Base-by-base conservation (phyloP, 192 early-diverging fungal genomes). In the Rhizophagus clarus region DNA sequence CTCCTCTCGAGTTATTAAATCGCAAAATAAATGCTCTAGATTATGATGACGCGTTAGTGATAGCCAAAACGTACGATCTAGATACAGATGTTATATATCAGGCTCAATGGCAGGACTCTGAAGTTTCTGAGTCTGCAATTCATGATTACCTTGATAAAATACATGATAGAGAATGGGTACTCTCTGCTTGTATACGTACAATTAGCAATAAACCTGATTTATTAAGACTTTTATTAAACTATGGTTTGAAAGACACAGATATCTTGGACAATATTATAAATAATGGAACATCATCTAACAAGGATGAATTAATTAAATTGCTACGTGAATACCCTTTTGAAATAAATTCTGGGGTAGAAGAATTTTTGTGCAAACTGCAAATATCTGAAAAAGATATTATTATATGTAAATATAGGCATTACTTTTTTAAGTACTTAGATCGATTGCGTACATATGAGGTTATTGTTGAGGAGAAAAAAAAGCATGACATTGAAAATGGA, bases 41-140 rank as follows among this genome's bases (percentile, higher is more conserved):
- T 40, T 91, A 89, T 77, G 82, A 84, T 45, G 85, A 83, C 1
- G 92, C 93, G 12, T 81, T 89, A n/a, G 79, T 85, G 4, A 79
- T 93, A 31, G 92, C 91, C 8, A 71, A 80, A 3, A 83, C 86
- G 11, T 84, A 88, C 40, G 79, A 86, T 2, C 67, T 94, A 42
- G 77, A 88, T 61, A 87, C 83, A n/a, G 91, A 94, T 71, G 80
- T 86, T 11, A 81, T 93, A 11, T 91, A 90, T 80, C 89, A 94
- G 78, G 84, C 89, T 10, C 88, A 88, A 74, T 93, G 91, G 90
- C 68, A 74, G 29, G 78, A 84, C 2, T 70, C 84, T 26, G 73
- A 82, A 11, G 81, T 88, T 24, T 80, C 87, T 2, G 83, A 82
- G 5, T 62, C 84, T 3, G 64, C 82, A 32, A 83, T 86, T 75